Conservation (phyloP, 1,139 yeast species). For the Blastobotrys elegans region DNA sequence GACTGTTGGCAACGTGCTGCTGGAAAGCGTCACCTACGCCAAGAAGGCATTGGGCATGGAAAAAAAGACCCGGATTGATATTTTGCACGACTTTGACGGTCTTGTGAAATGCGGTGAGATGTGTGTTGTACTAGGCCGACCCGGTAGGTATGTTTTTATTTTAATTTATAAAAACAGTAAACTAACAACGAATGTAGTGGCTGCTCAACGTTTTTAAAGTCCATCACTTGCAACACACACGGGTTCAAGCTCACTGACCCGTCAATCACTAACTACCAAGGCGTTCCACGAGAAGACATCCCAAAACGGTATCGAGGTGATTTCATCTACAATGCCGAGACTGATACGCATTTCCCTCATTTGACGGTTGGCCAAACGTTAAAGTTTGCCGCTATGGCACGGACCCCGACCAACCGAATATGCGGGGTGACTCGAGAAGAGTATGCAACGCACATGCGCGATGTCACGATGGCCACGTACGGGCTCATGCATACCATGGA, state of each 20-base stretch:
- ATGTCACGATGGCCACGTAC: conserved; percentile 66
- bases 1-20: conserved; percentile 52
- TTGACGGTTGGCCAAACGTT: conserved; percentile 68
- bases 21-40: conserved; percentile 27
- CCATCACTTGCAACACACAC: conserved; percentile 64
- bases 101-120: conserved; percentile 64
- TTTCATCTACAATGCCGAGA: conserved; percentile 66
- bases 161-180: background rate
- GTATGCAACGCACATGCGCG: conserved; percentile 58
- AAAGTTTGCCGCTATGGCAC: conserved; percentile 55
- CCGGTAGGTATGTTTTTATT: conserved; percentile 48
- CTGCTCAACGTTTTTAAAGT: conserved; percentile 70
- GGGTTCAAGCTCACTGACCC: conserved; percentile 59
- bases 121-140: conserved; percentile 74
- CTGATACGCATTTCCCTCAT: conserved; percentile 69
- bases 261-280: conserved; percentile 37
- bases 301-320: conserved; percentile 56
- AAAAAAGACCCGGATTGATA: conserved; percentile 43
- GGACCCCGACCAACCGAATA: conserved; percentile 63
- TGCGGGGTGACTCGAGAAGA: conserved; percentile 53
- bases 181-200: conserved; percentile 43
- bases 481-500: conserved; percentile 65
- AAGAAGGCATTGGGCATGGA: conserved; percentile 20
- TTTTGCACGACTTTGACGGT: conserved; percentile 65
- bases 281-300: conserved; percentile 42